Evolutionary conservation across 345 rosid species (phyloP).

Genomic region (Litchi chinensis): DNA sequence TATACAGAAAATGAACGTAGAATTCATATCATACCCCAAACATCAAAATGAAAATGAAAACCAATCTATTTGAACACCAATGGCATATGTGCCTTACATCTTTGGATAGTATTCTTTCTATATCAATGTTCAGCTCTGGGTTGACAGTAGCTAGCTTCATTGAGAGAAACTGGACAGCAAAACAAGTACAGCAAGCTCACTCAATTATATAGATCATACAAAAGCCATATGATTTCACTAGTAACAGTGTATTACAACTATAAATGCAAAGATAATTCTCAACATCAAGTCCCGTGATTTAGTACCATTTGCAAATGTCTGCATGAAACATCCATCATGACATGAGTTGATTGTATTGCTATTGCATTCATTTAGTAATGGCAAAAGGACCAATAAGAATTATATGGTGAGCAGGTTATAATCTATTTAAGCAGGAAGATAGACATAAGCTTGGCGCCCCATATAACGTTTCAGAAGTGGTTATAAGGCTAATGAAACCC

Average conservation of each 20-base stretch:
- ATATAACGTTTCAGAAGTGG: not conserved
- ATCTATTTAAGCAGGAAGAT: not conserved
- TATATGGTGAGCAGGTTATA: not conserved
- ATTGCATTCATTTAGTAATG: not conserved
- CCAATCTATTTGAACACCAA: constrained; percentile 4
- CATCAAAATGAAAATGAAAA: constrained; percentile 5
- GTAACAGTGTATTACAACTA: not conserved
- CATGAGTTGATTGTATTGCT: not conserved
- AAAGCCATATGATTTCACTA: not conserved
- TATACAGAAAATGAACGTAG: constrained; percentile 26
- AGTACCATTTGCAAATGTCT: not conserved
- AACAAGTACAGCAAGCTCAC: constrained; percentile 6
- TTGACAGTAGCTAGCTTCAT: constrained; percentile 98
- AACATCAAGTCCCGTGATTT: not conserved
- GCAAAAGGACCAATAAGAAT: not conserved
- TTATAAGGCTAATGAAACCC: not conserved
- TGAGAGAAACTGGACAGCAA: constrained; percentile 70
- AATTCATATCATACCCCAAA: constrained; percentile 16
- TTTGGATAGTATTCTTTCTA: constrained; percentile 76
- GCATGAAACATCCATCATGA: not conserved
- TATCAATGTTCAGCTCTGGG: constrained; percentile 70
- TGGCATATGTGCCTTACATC: constrained; percentile 60
- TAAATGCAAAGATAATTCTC: not conserved
- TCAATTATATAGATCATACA: constrained; percentile 2
- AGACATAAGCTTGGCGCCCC: not conserved